phyloP scores from a whole-genome alignment of 2,329 filamentous ascomycete species.

The Trichophyton simii region DNA sequence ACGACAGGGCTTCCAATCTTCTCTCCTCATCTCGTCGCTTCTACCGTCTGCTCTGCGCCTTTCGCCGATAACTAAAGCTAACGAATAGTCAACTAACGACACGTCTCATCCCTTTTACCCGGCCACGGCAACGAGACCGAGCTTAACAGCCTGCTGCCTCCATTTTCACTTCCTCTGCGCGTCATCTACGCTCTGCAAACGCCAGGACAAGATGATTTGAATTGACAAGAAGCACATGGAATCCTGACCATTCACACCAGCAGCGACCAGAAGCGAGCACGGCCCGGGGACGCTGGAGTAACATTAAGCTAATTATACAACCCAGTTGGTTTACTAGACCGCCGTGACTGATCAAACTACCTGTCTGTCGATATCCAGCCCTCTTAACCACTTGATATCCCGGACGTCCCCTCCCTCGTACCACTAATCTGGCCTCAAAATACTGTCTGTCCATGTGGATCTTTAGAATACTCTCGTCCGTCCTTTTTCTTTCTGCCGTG shows the following conservation, averaged over 20 bases:
- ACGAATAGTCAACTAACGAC: no score
- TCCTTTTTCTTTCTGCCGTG: slow-evolving; percentile 78
- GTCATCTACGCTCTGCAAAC: background rate
- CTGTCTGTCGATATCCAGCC: background rate
- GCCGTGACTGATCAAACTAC: no score
- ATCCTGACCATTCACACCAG: background rate
- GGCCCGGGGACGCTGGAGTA: background rate
- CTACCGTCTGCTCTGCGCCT: no score
- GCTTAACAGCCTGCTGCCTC: no score
- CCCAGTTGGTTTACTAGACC: no score
- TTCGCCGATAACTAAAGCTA: no score
- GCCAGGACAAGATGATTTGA: background rate
- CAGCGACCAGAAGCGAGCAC: background rate
- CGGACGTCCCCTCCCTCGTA: background rate
- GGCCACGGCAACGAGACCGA: no score
- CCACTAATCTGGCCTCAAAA: background rate
- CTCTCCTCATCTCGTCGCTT: no score
- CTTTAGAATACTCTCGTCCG: slow-evolving; percentile 64
- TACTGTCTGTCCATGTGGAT: slow-evolving; percentile 56
- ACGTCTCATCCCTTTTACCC: no score
- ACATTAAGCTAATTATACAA: no score
- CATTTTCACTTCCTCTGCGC: background rate
- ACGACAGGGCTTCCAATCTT: no score
- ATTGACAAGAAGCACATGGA: background rate
- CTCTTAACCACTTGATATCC: background rate